Evolutionary conservation across 768 basidiomycete species (phyloP), one percentile per base, ranked within the genome.

Genomic region (Boletus subcaerulescens): DNA sequence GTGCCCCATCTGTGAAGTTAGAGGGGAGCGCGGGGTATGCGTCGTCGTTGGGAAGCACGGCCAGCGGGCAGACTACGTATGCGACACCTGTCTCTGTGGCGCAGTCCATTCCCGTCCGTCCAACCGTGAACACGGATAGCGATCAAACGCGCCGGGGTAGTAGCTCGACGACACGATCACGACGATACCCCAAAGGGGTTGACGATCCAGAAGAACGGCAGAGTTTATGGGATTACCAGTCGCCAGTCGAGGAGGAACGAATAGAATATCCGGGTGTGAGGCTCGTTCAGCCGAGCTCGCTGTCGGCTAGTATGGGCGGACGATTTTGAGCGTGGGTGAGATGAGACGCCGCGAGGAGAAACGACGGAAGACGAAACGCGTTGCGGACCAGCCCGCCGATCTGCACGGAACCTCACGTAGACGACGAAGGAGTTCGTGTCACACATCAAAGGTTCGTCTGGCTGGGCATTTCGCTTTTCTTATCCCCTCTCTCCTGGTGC

Each of bases 131-230:
- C 43, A 20, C 15, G 18, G 11, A 32, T 9, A n/a, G 13, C 3
- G 62, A 65, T 39, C 65, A 60, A 1, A 17, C 53, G 45, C 67
- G 62, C 24, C 61, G 66, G 40, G 67, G 67, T 20, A 70, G 76
- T 56, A 70, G 74, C 29, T 69, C 71, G 45, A 74, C 76, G 65
- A 73, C 71, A 41, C 83, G 84, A 55, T 80, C 80, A 5, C 76
- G 73, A 49, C 78, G 76, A 32, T 75, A 75, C 39, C 74, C 74
- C n/a, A 56, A 20, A 24, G 77, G 74, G 0, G 75, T 77, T 4
- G 81, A 83, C 60, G 86, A 88, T 49, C 65, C 67, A 46, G 86
- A 87, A 52, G 86, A 88, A 71, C 83, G 81, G 51, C 66, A 79
- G 48, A 77, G 83, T 46, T 60, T 88, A 51, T 83, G 80, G 80